Evolutionary conservation across 345 rosid species (phyloP), one percentile per base, ranked within the genome.

Genomic region (Hirschfeldia incana): DNA sequence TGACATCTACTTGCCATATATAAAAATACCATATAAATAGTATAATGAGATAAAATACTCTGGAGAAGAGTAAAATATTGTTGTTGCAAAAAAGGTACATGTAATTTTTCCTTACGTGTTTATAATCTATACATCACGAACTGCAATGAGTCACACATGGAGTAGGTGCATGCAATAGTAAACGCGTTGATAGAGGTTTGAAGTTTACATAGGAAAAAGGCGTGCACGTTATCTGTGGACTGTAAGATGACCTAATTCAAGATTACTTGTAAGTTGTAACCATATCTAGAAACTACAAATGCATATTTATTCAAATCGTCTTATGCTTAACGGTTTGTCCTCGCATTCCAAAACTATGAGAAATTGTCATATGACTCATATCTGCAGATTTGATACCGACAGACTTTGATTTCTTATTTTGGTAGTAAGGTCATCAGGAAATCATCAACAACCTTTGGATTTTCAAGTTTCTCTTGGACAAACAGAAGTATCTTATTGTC

Each of bases 181-280:
- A 71, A 39, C 76, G 67, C 76, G 57, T 8, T 36, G 27, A 21
- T 28, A 5, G 32, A 12, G 32, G 36, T 65, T 65, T 72, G 37
- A 78, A 72, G 51, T 65, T 65, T 57, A 72, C 15, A 64, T 15
- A 13, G n/a, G 2, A 6, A 57, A 42, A 59, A n/a, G 78, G 0
- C 82, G 82, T 78, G 69, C 69, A 78, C 78, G 82, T 78, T 72
- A 78, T 13, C 69, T 42, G 15, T 67, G 0, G 32, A 3, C 32
- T 21, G 21, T 21, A n/a, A n/a, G n/a, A 34, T 51, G 42, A 72
- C 15, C 21, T 16, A 66, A 17, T 21, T 72, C 53, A 58, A 78
- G 30, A 59, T 78, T 30, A n/a, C 69, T 72, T 73, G 53, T 57
- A 59, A 78, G 30, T 72, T 67, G 53, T 57, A 59, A 78, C 21